A percentile compares a stretch with the other conserved stretches of the same genome.
Conservation (phyloP, 257 asterid genomes). For the Forsythia suspensa region DNA sequence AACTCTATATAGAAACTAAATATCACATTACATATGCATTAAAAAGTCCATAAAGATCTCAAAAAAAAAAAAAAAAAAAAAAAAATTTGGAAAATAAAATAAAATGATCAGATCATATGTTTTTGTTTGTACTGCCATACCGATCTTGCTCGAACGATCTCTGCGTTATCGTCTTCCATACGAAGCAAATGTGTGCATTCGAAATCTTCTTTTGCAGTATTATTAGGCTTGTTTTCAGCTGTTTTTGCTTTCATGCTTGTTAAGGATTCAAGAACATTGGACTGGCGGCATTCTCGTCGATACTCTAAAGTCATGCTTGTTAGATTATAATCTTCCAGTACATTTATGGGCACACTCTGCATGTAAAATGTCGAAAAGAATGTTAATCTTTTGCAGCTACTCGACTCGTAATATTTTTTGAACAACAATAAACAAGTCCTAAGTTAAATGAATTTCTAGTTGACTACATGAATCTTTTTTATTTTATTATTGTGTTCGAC, state of each 20-base stretch:
- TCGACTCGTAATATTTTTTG: too few species aligned
- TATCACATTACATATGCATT: background rate
- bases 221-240: background rate
- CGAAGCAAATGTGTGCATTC: constrained; percentile 80
- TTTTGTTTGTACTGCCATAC: constrained; percentile 55
- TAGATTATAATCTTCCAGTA: constrained; percentile 59
- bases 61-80: background rate
- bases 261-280: constrained; percentile 66
- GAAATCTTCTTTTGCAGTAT: constrained; percentile 19
- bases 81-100: background rate
- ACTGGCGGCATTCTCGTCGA: constrained; percentile 66
- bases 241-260: constrained; percentile 42
- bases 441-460: too few species aligned
- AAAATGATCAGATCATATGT: constrained; percentile 4
- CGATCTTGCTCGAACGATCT: constrained; percentile 80
- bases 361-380: background rate
- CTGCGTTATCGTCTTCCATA: constrained; percentile 68
- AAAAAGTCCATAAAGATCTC: background rate
- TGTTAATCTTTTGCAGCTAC: background rate
- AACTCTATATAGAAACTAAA: background rate
- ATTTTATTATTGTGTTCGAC: too few species aligned
- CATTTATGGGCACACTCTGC: constrained; percentile 74
- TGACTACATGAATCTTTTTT: too few species aligned
- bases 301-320: constrained; percentile 68
- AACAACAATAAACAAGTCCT: too few species aligned